phyloP scores from a whole-genome alignment of 768 basidiomycete species.

The Chalciporus pseudorubinellus region DNA sequence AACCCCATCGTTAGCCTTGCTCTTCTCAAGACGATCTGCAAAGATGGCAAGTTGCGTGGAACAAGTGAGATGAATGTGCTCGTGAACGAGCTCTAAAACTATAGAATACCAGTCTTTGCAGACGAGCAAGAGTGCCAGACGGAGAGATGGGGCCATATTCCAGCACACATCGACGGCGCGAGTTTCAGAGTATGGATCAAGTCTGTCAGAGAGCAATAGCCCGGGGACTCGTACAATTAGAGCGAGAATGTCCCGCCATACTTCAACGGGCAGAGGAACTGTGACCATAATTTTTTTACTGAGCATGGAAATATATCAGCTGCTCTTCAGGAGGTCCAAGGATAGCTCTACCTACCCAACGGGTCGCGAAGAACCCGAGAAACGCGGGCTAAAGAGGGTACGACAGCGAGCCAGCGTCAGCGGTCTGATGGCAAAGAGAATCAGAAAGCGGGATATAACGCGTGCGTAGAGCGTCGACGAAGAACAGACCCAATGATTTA shows the following conservation, averaged over 20 bases:
- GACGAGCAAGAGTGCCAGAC: conserved; percentile 34
- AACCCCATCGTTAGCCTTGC: conserved; percentile 17
- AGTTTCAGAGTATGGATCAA: conserved; percentile 40
- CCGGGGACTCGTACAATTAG: conserved; percentile 36
- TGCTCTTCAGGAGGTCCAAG: background rate
- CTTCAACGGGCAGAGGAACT: conserved; percentile 33
- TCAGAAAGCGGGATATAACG: background rate
- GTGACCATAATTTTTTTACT: conserved; percentile 14
- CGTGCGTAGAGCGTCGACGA: no score
- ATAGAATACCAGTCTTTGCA: conserved; percentile 38
- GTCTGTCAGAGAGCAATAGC: conserved; percentile 31
- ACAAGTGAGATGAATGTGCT: conserved; percentile 40
- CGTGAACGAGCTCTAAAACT: conserved; percentile 37
- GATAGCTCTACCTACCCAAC: background rate
- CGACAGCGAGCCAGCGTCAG: background rate
- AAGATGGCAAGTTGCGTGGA: conserved; percentile 34
- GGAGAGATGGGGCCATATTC: conserved; percentile 26
- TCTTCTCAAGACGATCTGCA: conserved; percentile 36
- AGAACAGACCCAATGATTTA: no score
- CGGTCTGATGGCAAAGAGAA: background rate
- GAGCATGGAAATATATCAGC: background rate
- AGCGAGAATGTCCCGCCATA: conserved; percentile 42
- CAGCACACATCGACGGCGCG: conserved; percentile 32
- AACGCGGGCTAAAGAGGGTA: background rate
- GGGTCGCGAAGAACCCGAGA: conserved; percentile 4